Percentiles rank a stretch among this genome's conserved stretches.
These are phyloP conservation scores for Pythium coloratum DNA, from an alignment of 352 stramenopile species.

Conservation along the genomic window DNA sequence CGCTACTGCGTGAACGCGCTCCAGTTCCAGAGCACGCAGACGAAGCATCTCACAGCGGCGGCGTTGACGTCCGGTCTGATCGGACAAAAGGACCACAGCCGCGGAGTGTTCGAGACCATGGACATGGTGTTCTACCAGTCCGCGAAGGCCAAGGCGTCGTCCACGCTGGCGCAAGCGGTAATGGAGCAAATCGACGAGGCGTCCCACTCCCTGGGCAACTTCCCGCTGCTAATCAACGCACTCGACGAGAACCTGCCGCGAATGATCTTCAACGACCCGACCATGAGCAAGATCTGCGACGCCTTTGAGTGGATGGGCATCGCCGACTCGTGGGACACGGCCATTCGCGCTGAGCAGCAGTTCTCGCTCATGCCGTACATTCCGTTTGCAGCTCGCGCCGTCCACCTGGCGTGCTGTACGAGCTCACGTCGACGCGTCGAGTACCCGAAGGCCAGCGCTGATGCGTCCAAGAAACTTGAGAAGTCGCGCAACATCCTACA, in stretches of 20 bases:
- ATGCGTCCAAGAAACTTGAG: slow-evolving; percentile 55
- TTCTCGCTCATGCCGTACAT: slow-evolving; percentile 70
- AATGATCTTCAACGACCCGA: slow-evolving; percentile 90
- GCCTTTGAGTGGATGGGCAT: slow-evolving; percentile 85
- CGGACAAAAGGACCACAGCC: slow-evolving; percentile 59
- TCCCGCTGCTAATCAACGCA: slow-evolving; percentile 73
- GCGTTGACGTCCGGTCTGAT: slow-evolving; percentile 38
- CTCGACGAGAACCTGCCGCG: slow-evolving; percentile 89
- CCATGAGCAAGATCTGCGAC: slow-evolving; percentile 79
- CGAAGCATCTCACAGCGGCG: slow-evolving; percentile 27
- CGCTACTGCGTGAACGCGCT: slow-evolving; percentile 96
- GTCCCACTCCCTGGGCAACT: slow-evolving; percentile 75
- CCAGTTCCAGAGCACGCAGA: slow-evolving; percentile 90
- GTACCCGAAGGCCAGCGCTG: slow-evolving; percentile 67
- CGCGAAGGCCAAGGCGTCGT: slow-evolving; percentile 35
- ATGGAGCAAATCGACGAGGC: slow-evolving; percentile 69
- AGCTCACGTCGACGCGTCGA: slow-evolving; percentile 68
- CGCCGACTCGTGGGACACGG: slow-evolving; percentile 69
- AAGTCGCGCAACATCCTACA: slow-evolving; percentile 68
- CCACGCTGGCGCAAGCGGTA: slow-evolving; percentile 15
- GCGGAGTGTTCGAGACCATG: slow-evolving; percentile 64
- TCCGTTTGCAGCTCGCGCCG: slow-evolving; percentile 69
- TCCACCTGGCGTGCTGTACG: slow-evolving; percentile 71
- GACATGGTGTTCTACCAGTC: slow-evolving; percentile 78
- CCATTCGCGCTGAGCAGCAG: slow-evolving; percentile 65